Conservation (phyloP, 192 early-diverging fungal species). For the Gonapodya prolifera region DNA sequence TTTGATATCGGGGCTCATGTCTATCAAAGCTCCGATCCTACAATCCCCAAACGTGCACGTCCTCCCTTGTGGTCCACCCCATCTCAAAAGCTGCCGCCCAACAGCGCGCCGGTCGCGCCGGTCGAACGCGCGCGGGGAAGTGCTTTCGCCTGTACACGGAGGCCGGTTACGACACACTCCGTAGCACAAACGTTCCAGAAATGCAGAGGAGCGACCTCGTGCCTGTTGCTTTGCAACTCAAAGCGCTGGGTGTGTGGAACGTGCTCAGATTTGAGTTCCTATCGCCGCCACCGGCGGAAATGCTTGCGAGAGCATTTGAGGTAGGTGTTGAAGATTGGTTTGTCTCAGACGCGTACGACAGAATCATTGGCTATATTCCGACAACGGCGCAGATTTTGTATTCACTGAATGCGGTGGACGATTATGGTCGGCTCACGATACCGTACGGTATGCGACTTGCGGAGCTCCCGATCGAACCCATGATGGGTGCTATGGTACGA, state of each 20-base stretch:
- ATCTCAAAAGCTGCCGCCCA: conserved; percentile 28
- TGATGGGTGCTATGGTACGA: conserved; percentile 47
- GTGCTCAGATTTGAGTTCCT: conserved; percentile 68
- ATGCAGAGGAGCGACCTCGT: conserved; percentile 54
- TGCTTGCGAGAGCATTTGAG: conserved; percentile 57
- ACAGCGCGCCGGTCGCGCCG: conserved; percentile 32
- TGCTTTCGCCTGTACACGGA: conserved; percentile 37
- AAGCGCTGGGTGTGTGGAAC: conserved; percentile 70
- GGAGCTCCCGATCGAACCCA: conserved; percentile 63
- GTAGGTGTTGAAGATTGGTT: conserved; percentile 8
- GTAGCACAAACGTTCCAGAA: conserved; percentile 25
- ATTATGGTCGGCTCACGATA: conserved; percentile 52
- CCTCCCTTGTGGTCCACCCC: conserved; percentile 23
- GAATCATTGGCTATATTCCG: too few relatives aligned
- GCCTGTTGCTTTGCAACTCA: conserved; percentile 56
- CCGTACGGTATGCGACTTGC: conserved; percentile 56
- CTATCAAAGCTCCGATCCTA: conserved; percentile 27
- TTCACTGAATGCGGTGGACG: conserved; percentile 58
- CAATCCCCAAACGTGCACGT: conserved; percentile 21
- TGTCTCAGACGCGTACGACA: too few relatives aligned
- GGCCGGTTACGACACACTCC: conserved; percentile 16
- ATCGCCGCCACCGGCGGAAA: conserved; percentile 55
- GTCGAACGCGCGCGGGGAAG: conserved; percentile 35
- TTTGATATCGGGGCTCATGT: not conserved
- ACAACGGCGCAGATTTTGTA: conserved; percentile 42